Base-by-base conservation (phyloP, 768 basidiomycete species). In the Tylopilus sp. region DNA sequence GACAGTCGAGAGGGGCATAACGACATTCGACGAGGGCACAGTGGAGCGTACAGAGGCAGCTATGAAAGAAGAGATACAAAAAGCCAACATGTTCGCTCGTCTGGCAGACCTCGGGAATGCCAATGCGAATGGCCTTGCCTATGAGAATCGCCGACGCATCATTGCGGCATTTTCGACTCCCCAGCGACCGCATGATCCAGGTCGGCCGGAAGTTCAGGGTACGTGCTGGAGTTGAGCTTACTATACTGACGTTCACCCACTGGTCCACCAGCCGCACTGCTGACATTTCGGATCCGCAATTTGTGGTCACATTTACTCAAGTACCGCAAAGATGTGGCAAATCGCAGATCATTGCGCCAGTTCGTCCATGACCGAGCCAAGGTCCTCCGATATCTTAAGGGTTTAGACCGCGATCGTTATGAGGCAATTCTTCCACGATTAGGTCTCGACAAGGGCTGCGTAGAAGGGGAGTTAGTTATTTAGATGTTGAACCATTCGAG, bases 171-270 rank as follows among this genome's bases (percentile, higher is more conserved):
- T 98, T 72, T 96, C 94, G 1, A 74, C 78, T 8, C 77, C 80
- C 1, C 77, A 76, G 46, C 86, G 81, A 57, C 79, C 79, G 22
- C 82, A 78, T 53, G 89, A 95, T 68, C 76, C 93, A 1, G 95
- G 94, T 37, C 76, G 88, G 37, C 78, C 90, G 2, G 92, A 93
- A 64, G 94, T 97, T 0, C 95, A 97, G 79, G 92, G 95, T 92
- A 65, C 21, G 45, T 26, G 45, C 10, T 46, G 10, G 31, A 37
- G 4, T 48, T 33, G 37, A 17, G 25, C 49, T 48, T 50, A 25
- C 14, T 25, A 48, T 40, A n/a, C 10, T 9, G 40, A 12, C 24
- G 17, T 49, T 51, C 21, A 48, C 46, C 14, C 45, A 38, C 51
- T 28, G 37, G 21, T 52, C 43, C 40, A 17, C 3, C 60, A 98